Percentiles rank a stretch among this genome's conserved stretches.
Conservation (phyloP, 768 basidiomycete species). For the Agaricus subrufescens region DNA sequence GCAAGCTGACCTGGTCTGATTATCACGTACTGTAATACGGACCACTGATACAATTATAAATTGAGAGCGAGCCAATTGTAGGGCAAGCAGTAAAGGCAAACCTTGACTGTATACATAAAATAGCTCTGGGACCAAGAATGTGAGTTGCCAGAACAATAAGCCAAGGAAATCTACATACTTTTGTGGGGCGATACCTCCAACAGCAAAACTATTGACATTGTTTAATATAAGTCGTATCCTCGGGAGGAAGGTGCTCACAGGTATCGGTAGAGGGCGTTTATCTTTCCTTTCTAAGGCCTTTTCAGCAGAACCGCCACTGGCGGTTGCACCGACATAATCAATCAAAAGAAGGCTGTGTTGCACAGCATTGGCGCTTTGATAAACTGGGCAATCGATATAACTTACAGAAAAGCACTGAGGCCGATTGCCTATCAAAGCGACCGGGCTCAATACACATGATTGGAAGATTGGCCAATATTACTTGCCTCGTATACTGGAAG, state of each 20-base stretch:
- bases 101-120: constrained; percentile 88
- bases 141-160: background rate
- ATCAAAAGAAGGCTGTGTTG: constrained; percentile 64
- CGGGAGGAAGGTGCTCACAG: constrained; percentile 23
- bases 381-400: constrained; percentile 8
- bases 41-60: constrained; percentile 47
- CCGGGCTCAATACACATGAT: background rate
- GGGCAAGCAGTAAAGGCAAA: constrained; percentile 19
- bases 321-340: constrained; percentile 77
- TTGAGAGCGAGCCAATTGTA: background rate
- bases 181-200: constrained; percentile 79
- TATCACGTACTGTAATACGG: constrained; percentile 85
- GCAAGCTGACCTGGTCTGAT: constrained; percentile 44
- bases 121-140: constrained; percentile 46
- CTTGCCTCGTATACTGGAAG: constrained; percentile 63
- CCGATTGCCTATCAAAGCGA: constrained; percentile 56
- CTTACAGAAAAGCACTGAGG: constrained; percentile 81
- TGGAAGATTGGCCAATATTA: constrained; percentile 5
- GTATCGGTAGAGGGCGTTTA: constrained; percentile 67
- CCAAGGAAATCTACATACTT: constrained; percentile 33
- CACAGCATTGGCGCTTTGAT: background rate
- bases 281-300: constrained; percentile 76
- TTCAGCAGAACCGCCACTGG: constrained; percentile 54
- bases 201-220: constrained; percentile 57
- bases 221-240: background rate